Conservation (phyloP, 345 rosid genomes). For the Pelargonium nanum region DNA sequence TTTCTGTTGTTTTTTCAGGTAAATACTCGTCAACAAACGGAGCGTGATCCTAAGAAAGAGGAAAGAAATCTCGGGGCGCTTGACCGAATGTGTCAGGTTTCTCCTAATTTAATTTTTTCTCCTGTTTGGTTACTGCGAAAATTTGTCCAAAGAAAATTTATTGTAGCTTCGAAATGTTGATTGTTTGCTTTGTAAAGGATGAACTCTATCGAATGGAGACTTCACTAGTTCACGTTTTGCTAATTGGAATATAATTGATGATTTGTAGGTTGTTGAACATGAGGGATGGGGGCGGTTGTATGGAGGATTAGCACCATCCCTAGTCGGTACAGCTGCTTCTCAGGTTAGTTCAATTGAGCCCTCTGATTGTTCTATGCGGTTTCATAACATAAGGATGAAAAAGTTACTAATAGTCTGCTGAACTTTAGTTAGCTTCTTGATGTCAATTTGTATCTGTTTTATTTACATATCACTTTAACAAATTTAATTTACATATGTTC, state of each 20-base stretch:
- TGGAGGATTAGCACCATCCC: constrained; percentile 78
- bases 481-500: too few relatives aligned
- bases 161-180: not conserved
- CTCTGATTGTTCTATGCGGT: too few relatives aligned
- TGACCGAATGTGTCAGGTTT: constrained; percentile 75
- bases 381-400: too few relatives aligned
- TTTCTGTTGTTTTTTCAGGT: constrained; percentile 37
- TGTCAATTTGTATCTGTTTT: not conserved
- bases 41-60: constrained; percentile 76
- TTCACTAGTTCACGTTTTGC: not conserved
- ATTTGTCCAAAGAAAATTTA: not conserved
- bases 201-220: not conserved
- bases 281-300: constrained; percentile 93
- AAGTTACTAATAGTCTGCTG: not conserved
- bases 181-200: not conserved
- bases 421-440: not conserved
- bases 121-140: not conserved
- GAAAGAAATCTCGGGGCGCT: constrained; percentile 66
- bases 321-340: constrained; percentile 86
- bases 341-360: constrained; percentile 42
- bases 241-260: not conserved
- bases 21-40: constrained; percentile 93
- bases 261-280: constrained; percentile 62
- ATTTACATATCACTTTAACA: not conserved
- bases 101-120: not conserved